Base-by-base conservation (phyloP, 2,329 filamentous ascomycete genomes). In the Madurella mycetomatis region DNA sequence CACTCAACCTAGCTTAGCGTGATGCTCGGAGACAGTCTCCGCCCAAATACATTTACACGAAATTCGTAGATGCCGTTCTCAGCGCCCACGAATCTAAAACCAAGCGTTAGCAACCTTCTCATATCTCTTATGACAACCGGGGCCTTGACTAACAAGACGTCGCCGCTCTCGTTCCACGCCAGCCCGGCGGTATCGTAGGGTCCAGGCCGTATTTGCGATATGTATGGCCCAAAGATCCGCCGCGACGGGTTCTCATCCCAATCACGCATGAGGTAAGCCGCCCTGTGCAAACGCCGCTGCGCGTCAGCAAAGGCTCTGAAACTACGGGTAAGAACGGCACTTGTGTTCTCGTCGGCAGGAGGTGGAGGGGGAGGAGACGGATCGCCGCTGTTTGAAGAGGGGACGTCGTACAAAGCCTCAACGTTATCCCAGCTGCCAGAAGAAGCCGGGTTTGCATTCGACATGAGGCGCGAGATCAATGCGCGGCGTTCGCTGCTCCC, bases 21-120 rank as follows among this genome's bases (percentile, higher is more conserved):
- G 15, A 62, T 56, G 58, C 77, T 80, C 2, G 83, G 80, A 58
- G 76, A 79, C 32, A 78, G 71, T 68, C 83, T 87, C 56, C 88
- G 77, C 53, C 73, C 76, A 47, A 80, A 75, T 16, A 84, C 63
- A 65, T 90, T 84, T 60, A 92, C 77, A 34, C 78, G 79, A 62
- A 89, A 83, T 70, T 91, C 86, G 64, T 89, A 89, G 51, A 92
- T 86, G 53, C 88, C 88, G 61, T 88, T 84, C 65, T 89, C 84
- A 34, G 83, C 80, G 17, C 80, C 84, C 41, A 85, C 73, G 62
- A 80, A 86, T 52, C 83, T 86, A 49, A 7, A n/a, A 51, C 5
- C 3, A 47, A 49, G 54, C 40, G 9, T 43, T 44, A 49, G 17
- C 39, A 13, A 9, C 18, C 51, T 19, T 18, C 2, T 39, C 30